Percentiles rank a stretch among this genome's conserved stretches.
phyloP scores from a whole-genome alignment of 1,284 basidiomycete genomes.

The Irpex rosettiformis region DNA sequence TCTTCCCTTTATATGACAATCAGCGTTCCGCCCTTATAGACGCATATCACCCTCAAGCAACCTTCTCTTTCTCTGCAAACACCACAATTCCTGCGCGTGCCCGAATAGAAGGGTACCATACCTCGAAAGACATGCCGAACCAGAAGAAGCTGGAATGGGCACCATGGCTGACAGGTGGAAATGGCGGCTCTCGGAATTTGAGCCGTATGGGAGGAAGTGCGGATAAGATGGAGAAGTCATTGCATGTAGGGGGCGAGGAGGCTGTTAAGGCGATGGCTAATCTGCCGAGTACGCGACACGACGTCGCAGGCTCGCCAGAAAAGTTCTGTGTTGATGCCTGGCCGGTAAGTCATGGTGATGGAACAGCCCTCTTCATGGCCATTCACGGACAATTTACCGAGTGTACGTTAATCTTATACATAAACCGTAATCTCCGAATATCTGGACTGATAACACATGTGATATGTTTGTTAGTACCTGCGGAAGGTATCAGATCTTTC shows the following conservation, averaged over 20 bases:
- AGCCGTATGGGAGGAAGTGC: slow-evolving; percentile 58
- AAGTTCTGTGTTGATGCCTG: slow-evolving; percentile 92
- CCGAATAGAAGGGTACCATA: slow-evolving; percentile 61
- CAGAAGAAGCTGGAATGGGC: slow-evolving; percentile 79
- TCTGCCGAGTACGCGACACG: slow-evolving; percentile 81
- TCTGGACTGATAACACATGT: slow-evolving; percentile 6
- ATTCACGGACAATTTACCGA: slow-evolving; percentile 94
- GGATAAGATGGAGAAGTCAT: slow-evolving; percentile 61
- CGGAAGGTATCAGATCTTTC: slow-evolving; percentile 80
- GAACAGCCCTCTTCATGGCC: slow-evolving; percentile 70
- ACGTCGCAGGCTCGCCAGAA: slow-evolving; percentile 64
- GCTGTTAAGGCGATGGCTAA: slow-evolving; percentile 59
- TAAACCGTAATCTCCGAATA: neutral
- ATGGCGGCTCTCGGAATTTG: slow-evolving; percentile 75
- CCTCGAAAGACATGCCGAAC: slow-evolving; percentile 64
- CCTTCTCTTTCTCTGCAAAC: slow-evolving; percentile 86
- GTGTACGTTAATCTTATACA: slow-evolving; percentile 46
- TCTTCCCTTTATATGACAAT: slow-evolving; percentile 82
- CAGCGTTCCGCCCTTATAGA: slow-evolving; percentile 67
- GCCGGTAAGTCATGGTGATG: slow-evolving; percentile 63
- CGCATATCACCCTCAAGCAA: slow-evolving; percentile 81
- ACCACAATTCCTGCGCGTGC: slow-evolving; percentile 76
- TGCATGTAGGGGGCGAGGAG: slow-evolving; percentile 73
- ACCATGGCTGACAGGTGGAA: slow-evolving; percentile 56
- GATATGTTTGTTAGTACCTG: slow-evolving; percentile 21